Conservation (phyloP, 352 stramenopile genomes). For the Phytophthora aleatoria region DNA sequence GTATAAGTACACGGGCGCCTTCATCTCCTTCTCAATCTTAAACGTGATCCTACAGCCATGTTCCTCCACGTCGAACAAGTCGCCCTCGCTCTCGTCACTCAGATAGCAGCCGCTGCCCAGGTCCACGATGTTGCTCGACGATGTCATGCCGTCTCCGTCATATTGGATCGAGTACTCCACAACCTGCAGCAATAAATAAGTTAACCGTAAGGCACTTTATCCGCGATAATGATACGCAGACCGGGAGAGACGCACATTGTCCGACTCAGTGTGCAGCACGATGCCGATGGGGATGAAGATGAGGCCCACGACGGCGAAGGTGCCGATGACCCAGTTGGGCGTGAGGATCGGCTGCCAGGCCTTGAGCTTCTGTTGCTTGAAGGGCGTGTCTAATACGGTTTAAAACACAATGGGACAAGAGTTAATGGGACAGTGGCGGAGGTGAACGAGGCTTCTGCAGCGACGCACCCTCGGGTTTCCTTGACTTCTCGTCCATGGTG, state of each 20-base stretch:
- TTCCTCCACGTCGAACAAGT: conserved; percentile 62
- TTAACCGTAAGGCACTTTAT: background rate
- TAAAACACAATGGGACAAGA: background rate
- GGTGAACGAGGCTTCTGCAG: background rate
- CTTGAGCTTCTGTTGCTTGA: conserved; percentile 92
- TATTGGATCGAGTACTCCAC: conserved; percentile 92
- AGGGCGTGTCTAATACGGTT: conserved; percentile 70
- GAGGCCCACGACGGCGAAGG: conserved; percentile 93
- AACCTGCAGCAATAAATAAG: conserved; percentile 46
- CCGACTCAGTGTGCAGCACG: conserved; percentile 84
- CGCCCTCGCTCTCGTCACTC: conserved; percentile 57
- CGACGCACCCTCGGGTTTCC: conserved; percentile 77
- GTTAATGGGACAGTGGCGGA: background rate
- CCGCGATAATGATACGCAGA: background rate
- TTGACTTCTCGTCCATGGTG: conserved; percentile 86
- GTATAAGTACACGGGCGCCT: conserved; percentile 96
- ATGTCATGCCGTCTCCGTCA: conserved; percentile 67
- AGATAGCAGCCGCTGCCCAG: conserved; percentile 70
- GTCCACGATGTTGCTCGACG: conserved; percentile 63
- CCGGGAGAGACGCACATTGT: conserved; percentile 63
- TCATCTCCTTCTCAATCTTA: conserved; percentile 92
- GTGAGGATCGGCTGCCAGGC: conserved; percentile 97
- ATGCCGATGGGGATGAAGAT: conserved; percentile 96
- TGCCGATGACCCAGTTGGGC: conserved; percentile 95
- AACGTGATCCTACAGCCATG: conserved; percentile 88